Evolutionary conservation across 495 filamentous ascomycete species (phyloP), one percentile per base, ranked within the genome.

Genomic region (Cercophora newfieldiana): DNA sequence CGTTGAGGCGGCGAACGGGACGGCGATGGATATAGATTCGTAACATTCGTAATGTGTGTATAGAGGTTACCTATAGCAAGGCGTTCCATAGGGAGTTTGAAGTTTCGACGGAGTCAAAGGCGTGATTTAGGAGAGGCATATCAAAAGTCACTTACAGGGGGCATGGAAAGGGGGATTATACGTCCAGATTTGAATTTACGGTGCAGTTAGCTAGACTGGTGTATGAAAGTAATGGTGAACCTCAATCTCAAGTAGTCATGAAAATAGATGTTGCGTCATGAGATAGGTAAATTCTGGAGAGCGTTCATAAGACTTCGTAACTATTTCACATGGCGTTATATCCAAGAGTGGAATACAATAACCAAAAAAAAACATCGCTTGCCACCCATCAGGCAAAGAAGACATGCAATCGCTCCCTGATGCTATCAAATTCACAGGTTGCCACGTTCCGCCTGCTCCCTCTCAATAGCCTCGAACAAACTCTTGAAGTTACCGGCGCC

Each of bases 401-500:
- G n/a, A 37, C 25, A 51, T 37, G 25, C 30, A 64, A 44, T 65
- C 22, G 31, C 44, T 31, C n/a, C n/a, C n/a, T n/a, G n/a, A 29
- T 30, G 19, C 33, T 33, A 51, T 29, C 1, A 31, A 16, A 14
- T 19, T 68, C 72, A 88, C 71, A 97, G 75, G 76, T 96, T 97
- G 10, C 93, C 93, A 64, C 93, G 79, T 74, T 89, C 81, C 22
- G 84, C 91, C 79, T 97, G 94, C 73, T 96, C 93, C 21, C 92
- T 76, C 83, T 97, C 93, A 76, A 97, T 91, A 3, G 94, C 93
- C 79, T 97, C 92, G 71, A 97, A 97, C 67, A 97, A 69, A 59
- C 88, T 91, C 85, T 91, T 96, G 80, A 97, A 96, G 72, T 97
- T 97, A n/a, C 93, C 93, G 2, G 92, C 94, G 3, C 93, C 92